Percentiles rank a stretch among this genome's conserved stretches.
These are phyloP conservation scores for Acanthamoeba lugdunensis DNA, from an alignment of 208 protist genomes.

Conservation along the genomic window DNA sequence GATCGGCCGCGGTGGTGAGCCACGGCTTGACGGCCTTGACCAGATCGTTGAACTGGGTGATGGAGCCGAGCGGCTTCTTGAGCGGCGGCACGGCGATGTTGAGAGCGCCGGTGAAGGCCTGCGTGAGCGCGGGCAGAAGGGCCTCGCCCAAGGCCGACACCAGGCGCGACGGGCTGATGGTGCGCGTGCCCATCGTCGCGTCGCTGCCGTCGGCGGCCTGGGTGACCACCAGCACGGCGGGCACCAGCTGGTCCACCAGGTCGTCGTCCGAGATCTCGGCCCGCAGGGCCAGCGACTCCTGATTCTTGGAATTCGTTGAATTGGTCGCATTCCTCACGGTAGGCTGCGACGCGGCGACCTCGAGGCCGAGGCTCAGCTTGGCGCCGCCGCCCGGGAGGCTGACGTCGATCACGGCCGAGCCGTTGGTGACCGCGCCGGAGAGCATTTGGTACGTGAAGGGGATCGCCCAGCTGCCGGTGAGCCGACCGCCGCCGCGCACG, in stretches of 20 bases:
- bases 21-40: not conserved
- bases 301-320: not conserved
- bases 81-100: constrained; percentile 19
- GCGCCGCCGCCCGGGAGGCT: not conserved
- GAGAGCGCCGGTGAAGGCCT: constrained; percentile 12
- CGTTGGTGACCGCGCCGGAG: not conserved
- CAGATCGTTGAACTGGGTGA: not conserved
- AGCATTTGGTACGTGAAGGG: constrained; percentile 51
- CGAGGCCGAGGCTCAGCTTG: not conserved
- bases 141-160: not conserved
- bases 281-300: not conserved
- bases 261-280: not conserved
- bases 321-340: no score
- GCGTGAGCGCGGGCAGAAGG: not conserved
- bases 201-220: not conserved
- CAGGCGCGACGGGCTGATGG: not conserved
- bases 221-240: not conserved
- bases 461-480: not conserved
- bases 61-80: not conserved
- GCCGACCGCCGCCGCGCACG: not conserved
- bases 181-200: not conserved
- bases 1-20: not conserved
- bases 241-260: not conserved
- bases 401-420: not conserved
- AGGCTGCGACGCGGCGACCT: not conserved